Conservation (phyloP, 768 basidiomycete species). For the Candolleomyces aberdarensis region DNA sequence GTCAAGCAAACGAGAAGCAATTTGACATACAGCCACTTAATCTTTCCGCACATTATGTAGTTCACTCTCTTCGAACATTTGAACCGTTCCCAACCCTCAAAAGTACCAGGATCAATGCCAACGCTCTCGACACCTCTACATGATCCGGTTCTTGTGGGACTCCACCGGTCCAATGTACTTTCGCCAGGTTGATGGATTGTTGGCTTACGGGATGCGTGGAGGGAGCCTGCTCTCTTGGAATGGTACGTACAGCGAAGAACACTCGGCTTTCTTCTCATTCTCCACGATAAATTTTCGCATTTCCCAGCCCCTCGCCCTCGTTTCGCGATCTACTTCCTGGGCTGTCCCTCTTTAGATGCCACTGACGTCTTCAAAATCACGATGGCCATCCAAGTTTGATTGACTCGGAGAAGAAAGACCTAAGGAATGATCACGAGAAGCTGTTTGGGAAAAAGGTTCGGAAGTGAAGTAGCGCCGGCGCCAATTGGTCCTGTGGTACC, state of each 20-base stretch:
- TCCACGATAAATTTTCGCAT: conserved; percentile 15
- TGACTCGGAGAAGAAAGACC: conserved; percentile 4
- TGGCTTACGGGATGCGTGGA: conserved; percentile 28
- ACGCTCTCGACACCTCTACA: conserved; percentile 27
- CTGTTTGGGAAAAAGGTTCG: conserved; percentile 8
- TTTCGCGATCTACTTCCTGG: no score
- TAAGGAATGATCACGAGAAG: conserved; percentile 6
- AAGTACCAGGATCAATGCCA: conserved; percentile 25
- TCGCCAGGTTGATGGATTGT: conserved; percentile 31
- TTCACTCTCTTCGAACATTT: no score
- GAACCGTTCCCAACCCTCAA: conserved; percentile 25
- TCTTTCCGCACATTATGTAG: conserved; percentile 30
- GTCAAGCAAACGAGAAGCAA: conserved; percentile 25
- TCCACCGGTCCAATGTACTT: conserved; percentile 35
- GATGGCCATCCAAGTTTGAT: conserved; percentile 1
- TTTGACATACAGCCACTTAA: conserved; percentile 31
- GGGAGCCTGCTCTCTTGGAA: conserved; percentile 32
- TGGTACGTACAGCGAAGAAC: conserved; percentile 18
- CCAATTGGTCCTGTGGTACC: no score
- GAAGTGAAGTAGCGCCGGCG: no score
- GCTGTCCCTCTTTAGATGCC: not conserved
- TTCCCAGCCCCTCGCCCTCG: conserved; percentile 19
- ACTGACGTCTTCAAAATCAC: not conserved
- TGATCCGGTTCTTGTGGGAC: conserved; percentile 36
- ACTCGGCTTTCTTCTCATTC: not conserved